These are phyloP conservation scores for Lipomyces lipofer DNA, from an alignment of 805 yeast species.

Conservation along the genomic window DNA sequence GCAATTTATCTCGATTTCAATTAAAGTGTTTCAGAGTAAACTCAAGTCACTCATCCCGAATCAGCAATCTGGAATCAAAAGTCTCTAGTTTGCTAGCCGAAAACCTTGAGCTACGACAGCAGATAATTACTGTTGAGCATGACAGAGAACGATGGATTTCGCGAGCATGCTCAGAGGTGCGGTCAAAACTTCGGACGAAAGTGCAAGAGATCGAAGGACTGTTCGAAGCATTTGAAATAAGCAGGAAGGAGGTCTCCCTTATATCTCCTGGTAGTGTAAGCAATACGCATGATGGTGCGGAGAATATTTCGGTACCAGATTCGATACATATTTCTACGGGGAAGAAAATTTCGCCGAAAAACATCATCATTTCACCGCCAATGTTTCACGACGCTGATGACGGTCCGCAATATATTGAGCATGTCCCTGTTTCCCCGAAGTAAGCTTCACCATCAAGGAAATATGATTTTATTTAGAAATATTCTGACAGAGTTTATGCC, in stretches of 20 bases:
- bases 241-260: slow-evolving; percentile 5
- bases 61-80: slow-evolving; percentile 22
- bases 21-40: slow-evolving; percentile 15
- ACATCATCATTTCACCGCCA: not conserved
- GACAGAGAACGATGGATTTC: slow-evolving; percentile 10
- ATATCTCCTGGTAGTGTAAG: not conserved
- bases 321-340: slow-evolving; percentile 14
- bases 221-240: slow-evolving; percentile 14
- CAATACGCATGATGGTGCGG: not conserved
- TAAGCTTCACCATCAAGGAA: too few relatives aligned
- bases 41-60: slow-evolving; percentile 27
- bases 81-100: slow-evolving; percentile 22
- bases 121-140: slow-evolving; percentile 21
- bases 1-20: not conserved
- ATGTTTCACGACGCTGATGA: not conserved
- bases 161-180: slow-evolving; percentile 13
- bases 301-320: not conserved
- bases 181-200: slow-evolving; percentile 10
- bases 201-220: slow-evolving; percentile 18
- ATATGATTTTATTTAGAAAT: too few relatives aligned
- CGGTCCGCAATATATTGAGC: not conserved
- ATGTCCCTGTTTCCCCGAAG: not conserved
- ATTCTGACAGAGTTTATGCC: too few relatives aligned
- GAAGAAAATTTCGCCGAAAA: slow-evolving; percentile 17
- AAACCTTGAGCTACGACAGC: slow-evolving; percentile 28